Evolutionary conservation across 192 early-diverging fungal species (phyloP).

Genomic region (Coemansia sp.): DNA sequence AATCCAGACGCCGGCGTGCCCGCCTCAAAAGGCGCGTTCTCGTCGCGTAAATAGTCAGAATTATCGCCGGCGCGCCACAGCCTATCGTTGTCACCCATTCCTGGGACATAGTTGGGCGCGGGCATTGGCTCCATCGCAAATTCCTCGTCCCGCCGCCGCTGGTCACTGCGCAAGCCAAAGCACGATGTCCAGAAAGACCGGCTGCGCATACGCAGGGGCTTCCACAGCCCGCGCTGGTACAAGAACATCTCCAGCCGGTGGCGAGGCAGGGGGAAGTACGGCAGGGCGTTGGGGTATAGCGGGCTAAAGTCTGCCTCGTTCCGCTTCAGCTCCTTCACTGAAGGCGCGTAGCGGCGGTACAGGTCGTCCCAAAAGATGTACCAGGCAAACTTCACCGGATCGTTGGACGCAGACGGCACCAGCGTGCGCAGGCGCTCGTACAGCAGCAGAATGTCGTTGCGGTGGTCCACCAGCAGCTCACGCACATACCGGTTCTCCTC

Average conservation of each 20-base stretch:
- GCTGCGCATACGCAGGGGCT: conserved; percentile 5
- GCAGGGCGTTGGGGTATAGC: conserved; percentile 55
- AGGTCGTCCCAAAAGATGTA: conserved; percentile 67
- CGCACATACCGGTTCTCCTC: conserved; percentile 44
- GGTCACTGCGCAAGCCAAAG: neutral
- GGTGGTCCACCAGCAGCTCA: conserved; percentile 29
- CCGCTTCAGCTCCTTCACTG: conserved; percentile 32
- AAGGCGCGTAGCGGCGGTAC: conserved; percentile 52
- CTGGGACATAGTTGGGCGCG: conserved; percentile 17
- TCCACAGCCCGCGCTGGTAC: conserved; percentile 46
- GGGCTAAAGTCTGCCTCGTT: conserved; percentile 55
- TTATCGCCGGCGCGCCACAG: conserved; percentile 22
- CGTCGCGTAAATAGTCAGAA: neutral
- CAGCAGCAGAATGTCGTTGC: conserved; percentile 29
- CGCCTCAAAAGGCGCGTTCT: conserved; percentile 1
- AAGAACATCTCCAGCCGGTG: conserved; percentile 53
- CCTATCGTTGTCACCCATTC: neutral
- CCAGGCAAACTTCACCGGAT: conserved; percentile 52
- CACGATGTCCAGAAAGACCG: neutral
- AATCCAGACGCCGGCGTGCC: conserved; percentile 46
- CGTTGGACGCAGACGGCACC: conserved; percentile 36
- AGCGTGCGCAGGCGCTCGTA: conserved; percentile 46
- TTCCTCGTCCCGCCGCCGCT: conserved; percentile 2
- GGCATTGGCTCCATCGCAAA: conserved; percentile 31
- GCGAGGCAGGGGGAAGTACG: conserved; percentile 55